Evolutionary conservation across 129 eudicot species (phyloP).

Genomic region (Calendula officinalis): DNA sequence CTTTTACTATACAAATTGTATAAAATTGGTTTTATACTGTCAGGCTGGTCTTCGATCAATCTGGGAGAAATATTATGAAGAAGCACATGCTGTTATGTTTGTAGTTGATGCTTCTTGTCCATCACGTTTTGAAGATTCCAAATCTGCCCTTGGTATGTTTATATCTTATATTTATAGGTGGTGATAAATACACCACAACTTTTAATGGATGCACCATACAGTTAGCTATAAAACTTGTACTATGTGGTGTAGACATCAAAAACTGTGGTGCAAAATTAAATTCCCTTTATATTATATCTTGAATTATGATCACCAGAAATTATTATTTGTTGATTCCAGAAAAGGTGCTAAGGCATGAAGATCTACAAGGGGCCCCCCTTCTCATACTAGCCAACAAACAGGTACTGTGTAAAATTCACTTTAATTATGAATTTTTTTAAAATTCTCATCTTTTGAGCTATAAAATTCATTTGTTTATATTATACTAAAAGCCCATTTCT

Average conservation of each 20-base stretch:
- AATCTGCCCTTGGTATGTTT: slow-evolving; percentile 79
- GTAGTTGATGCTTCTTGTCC: slow-evolving; percentile 93
- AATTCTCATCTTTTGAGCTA: too few relatives aligned
- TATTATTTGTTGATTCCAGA: slow-evolving; percentile 46
- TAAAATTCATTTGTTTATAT: too few relatives aligned
- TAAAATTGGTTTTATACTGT: slow-evolving; percentile 15
- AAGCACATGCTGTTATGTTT: slow-evolving; percentile 94
- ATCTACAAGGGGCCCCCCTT: slow-evolving; percentile 94
- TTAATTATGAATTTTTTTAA: too few relatives aligned
- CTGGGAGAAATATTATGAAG: slow-evolving; percentile 99
- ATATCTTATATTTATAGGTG: background rate
- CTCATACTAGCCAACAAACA: slow-evolving; percentile 94
- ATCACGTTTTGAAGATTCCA: slow-evolving; percentile 92
- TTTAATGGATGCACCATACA: too few relatives aligned
- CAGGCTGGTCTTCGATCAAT: slow-evolving; percentile 99
- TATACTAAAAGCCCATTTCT: too few relatives aligned
- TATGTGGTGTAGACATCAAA: too few relatives aligned
- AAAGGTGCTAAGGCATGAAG: slow-evolving; percentile 94
- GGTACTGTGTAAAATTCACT: slow-evolving; percentile 32
- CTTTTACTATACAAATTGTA: background rate
- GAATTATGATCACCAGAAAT: background rate
- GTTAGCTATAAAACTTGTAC: too few relatives aligned
- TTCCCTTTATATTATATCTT: too few relatives aligned
- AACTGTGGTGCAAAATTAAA: too few relatives aligned
- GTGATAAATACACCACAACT: too few relatives aligned